A percentile compares a stretch with the other conserved stretches of the same genome.
These are phyloP conservation scores for Xanthoceras sorbifolium DNA, from an alignment of 345 rosid species.

Conservation along the genomic window DNA sequence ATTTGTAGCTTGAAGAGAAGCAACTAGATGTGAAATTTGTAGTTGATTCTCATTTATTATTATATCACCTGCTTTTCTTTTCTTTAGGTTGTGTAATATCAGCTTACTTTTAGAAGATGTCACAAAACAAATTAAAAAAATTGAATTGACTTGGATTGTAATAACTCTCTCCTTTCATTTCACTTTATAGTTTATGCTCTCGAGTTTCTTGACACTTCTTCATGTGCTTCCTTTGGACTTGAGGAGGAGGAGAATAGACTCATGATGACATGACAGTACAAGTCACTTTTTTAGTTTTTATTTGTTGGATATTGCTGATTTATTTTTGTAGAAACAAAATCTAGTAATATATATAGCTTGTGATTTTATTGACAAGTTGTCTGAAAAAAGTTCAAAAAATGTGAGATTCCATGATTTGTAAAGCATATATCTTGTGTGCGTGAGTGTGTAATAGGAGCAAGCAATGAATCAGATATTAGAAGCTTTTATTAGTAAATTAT, in stretches of 20 bases:
- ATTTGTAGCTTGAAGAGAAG: not conserved
- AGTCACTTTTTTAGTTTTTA: not conserved
- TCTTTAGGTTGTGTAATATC: not conserved
- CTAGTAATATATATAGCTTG: not conserved
- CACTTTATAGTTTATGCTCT: not conserved
- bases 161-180: not conserved
- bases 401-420: not conserved
- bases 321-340: not conserved
- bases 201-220: not conserved
- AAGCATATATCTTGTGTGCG: not conserved
- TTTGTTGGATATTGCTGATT: not conserved
- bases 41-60: not conserved
- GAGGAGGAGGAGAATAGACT: not conserved
- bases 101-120: not conserved
- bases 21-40: not conserved
- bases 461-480: not conserved
- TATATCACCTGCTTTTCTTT: not conserved
- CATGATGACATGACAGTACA: slow-evolving; percentile 11
- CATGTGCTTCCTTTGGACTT: not conserved
- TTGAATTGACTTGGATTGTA: not conserved
- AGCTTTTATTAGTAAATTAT: not conserved
- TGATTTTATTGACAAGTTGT: not conserved
- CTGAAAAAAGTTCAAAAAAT: not conserved
- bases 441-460: not conserved
- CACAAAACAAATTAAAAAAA: too few relatives aligned